Evolutionary conservation across 495 filamentous ascomycete species (phyloP).

Genomic region (Aspergillus diversus): DNA sequence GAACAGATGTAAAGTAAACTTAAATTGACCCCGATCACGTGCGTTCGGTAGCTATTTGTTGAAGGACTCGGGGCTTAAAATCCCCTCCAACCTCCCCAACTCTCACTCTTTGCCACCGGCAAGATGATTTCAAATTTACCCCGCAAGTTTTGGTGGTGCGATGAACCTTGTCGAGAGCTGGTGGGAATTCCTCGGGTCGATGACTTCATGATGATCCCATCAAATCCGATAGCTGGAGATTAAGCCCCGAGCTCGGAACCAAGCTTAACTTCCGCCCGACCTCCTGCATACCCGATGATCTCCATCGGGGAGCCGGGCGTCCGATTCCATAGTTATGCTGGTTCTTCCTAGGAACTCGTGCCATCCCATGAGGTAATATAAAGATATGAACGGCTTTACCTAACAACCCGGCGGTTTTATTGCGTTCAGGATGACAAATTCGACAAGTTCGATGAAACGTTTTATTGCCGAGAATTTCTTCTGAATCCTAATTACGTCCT

Average conservation of each 20-base stretch:
- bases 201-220: constrained; percentile 22
- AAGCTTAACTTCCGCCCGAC: background rate
- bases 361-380: background rate
- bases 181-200: constrained; percentile 3
- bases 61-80: too few species aligned
- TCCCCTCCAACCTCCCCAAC: too few species aligned
- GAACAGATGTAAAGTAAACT: too few species aligned
- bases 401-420: background rate
- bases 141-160: background rate
- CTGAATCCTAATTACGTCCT: too few species aligned
- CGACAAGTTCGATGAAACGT: too few species aligned
- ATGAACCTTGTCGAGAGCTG: background rate
- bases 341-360: background rate
- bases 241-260: constrained; percentile 1
- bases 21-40: too few species aligned
- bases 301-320: constrained; percentile 9
- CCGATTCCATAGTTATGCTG: constrained; percentile 2
- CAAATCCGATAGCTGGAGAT: background rate
- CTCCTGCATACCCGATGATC: constrained; percentile 1
- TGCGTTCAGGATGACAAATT: too few species aligned
- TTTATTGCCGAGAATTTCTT: too few species aligned
- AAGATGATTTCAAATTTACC: background rate
- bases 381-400: background rate
- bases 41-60: too few species aligned
- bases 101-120: background rate